A percentile compares a stretch with the other conserved stretches of the same genome.
phyloP scores from a whole-genome alignment of 768 basidiomycete genomes.

The Termitomyces sp. region DNA sequence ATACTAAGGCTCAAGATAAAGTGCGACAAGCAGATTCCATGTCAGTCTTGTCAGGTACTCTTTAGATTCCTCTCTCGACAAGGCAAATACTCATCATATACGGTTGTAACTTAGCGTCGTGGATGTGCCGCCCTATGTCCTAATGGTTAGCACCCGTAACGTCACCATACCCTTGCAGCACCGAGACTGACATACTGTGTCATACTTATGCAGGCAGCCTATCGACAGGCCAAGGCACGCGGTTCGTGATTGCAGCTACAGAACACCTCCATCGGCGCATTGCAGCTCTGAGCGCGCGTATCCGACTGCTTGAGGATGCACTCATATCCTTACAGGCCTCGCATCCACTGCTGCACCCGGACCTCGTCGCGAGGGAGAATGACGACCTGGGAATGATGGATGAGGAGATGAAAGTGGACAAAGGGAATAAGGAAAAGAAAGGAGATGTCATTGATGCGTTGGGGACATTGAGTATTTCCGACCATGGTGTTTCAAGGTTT shows the following conservation, averaged over 20 bases:
- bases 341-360: slow-evolving; percentile 59
- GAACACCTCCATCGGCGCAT: slow-evolving; percentile 63
- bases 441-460: slow-evolving; percentile 53
- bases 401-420: slow-evolving; percentile 7
- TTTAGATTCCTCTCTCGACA: slow-evolving; percentile 27
- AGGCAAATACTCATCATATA: neutral
- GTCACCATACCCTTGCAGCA: slow-evolving; percentile 3
- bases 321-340: slow-evolving; percentile 48
- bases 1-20: slow-evolving; percentile 65
- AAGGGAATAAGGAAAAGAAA: neutral
- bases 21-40: slow-evolving; percentile 80
- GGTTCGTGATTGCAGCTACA: slow-evolving; percentile 64
- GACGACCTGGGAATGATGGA: slow-evolving; percentile 19
- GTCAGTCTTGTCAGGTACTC: slow-evolving; percentile 69
- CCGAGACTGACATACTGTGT: neutral
- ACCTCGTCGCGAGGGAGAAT: slow-evolving; percentile 36
- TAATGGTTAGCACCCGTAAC: slow-evolving; percentile 44
- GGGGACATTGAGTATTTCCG: slow-evolving; percentile 58
- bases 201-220: slow-evolving; percentile 47
- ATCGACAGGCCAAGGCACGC: slow-evolving; percentile 77
- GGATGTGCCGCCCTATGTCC: slow-evolving; percentile 72
- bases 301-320: slow-evolving; percentile 55
- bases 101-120: slow-evolving; percentile 39
- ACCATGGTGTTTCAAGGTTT: slow-evolving; percentile 59
- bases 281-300: slow-evolving; percentile 47